Conservation (phyloP, 2,329 filamentous ascomycete genomes). For the Ophiocordyceps camponoti-saundersi region DNA sequence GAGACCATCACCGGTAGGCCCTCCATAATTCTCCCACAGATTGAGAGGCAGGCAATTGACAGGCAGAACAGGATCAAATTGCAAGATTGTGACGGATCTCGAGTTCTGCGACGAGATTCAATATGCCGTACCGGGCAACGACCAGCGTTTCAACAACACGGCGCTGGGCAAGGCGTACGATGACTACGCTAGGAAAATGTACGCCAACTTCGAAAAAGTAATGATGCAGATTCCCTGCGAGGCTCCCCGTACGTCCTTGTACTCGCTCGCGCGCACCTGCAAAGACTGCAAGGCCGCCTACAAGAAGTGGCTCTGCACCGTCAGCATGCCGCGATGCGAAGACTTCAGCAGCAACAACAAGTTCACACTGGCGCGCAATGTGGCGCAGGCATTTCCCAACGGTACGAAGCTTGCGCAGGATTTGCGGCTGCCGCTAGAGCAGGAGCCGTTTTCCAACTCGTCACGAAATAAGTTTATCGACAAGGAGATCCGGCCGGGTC, state of each 20-base stretch:
- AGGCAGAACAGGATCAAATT: conserved; percentile 49
- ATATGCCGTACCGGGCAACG: conserved; percentile 79
- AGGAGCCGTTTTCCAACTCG: conserved; percentile 13
- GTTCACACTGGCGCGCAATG: conserved; percentile 42
- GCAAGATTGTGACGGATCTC: conserved; percentile 74
- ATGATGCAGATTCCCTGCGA: conserved; percentile 78
- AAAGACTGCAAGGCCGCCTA: conserved; percentile 63
- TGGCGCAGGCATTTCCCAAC: conserved; percentile 54
- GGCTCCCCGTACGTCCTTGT: conserved; percentile 52
- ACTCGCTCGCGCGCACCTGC: conserved; percentile 68
- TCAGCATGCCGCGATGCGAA: conserved; percentile 81
- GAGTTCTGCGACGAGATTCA: conserved; percentile 76
- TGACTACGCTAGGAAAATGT: conserved; percentile 49
- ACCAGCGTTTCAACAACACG: conserved; percentile 39
- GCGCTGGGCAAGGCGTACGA: conserved; percentile 63
- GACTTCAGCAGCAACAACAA: conserved; percentile 47
- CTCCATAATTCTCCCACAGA: too few species aligned
- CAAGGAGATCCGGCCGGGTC: conserved; percentile 53
- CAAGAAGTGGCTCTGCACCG: conserved; percentile 88
- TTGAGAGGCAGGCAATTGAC: background rate
- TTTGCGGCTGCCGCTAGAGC: conserved; percentile 7
- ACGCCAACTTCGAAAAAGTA: conserved; percentile 62
- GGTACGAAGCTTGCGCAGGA: conserved; percentile 33
- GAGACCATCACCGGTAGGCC: conserved; percentile 56
- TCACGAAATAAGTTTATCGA: conserved; percentile 65